Conservation (phyloP, 2,329 filamentous ascomycete species). For the Epichloe gansuensis region DNA sequence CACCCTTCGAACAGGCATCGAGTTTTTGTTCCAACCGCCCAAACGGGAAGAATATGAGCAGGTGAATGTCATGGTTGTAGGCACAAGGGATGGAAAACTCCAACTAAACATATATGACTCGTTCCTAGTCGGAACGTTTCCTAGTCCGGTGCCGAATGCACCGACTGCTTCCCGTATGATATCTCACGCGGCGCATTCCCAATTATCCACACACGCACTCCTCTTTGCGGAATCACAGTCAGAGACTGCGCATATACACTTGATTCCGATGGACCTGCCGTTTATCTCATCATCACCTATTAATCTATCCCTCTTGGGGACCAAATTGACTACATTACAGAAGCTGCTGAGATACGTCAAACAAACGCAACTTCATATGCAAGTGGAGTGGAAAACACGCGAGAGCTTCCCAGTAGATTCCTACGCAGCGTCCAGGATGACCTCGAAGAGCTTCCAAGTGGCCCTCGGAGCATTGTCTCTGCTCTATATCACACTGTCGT, state of each 20-base stretch:
- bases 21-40: constrained; percentile 54
- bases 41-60: constrained; percentile 55
- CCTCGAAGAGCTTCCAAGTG: constrained; percentile 46
- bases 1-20: constrained; percentile 55
- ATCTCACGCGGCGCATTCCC: constrained; percentile 59
- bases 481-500: constrained; percentile 75
- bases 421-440: constrained; percentile 67
- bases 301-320: constrained; percentile 72
- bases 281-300: constrained; percentile 70
- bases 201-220: constrained; percentile 65
- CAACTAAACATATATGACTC: constrained; percentile 79
- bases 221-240: constrained; percentile 35
- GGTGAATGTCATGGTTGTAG: constrained; percentile 70
- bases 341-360: constrained; percentile 77
- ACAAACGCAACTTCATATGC: constrained; percentile 68
- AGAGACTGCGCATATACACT: constrained; percentile 26
- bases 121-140: constrained; percentile 62
- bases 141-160: constrained; percentile 28
- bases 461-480: constrained; percentile 51
- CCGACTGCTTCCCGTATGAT: constrained; percentile 25
- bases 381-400: constrained; percentile 73
- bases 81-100: constrained; percentile 56
- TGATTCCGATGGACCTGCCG: constrained; percentile 72
- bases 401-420: constrained; percentile 69
- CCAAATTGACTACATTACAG: constrained; percentile 77